A percentile compares a stretch with the other conserved stretches of the same genome.
Conservation (phyloP, 2,329 filamentous ascomycete species). For the Ascochyta pisi region DNA sequence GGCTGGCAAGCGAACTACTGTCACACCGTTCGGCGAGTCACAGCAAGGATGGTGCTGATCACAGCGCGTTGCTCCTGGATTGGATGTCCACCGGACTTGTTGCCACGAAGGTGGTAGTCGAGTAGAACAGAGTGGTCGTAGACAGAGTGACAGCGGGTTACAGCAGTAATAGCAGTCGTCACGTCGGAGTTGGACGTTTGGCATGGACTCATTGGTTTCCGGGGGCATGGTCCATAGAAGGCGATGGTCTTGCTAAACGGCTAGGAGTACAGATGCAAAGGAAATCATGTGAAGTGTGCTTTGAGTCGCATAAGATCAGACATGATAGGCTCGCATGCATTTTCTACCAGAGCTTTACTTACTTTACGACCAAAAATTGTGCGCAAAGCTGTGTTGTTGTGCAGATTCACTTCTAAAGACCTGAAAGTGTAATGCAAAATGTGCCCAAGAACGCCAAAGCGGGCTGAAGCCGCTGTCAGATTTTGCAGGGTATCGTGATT, state of each 20-base stretch:
- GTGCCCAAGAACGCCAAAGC: conserved; percentile 17
- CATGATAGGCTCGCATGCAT: background rate
- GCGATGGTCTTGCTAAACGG: too few species aligned
- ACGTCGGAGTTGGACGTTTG: background rate
- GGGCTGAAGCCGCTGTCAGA: conserved; percentile 8
- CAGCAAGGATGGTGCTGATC: background rate
- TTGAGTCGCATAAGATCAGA: too few species aligned
- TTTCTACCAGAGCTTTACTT: background rate
- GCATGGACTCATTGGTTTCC: background rate
- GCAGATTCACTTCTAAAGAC: conserved; percentile 1
- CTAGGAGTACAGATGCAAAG: background rate
- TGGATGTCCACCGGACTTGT: background rate
- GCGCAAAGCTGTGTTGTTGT: conserved; percentile 2
- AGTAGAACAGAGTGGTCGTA: background rate
- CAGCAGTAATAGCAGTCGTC: background rate
- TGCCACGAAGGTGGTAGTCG: background rate
- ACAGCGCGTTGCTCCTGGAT: background rate
- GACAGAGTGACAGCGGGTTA: background rate
- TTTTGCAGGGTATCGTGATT: conserved; percentile 26
- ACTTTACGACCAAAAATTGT: background rate
- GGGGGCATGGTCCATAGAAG: background rate
- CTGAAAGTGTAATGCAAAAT: background rate
- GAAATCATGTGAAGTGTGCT: background rate
- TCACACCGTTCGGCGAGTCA: conserved; percentile 5
- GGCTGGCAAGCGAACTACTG: conserved; percentile 4